Conservation (phyloP, 306 rosid genomes). For the Fragaria ananassa region DNA sequence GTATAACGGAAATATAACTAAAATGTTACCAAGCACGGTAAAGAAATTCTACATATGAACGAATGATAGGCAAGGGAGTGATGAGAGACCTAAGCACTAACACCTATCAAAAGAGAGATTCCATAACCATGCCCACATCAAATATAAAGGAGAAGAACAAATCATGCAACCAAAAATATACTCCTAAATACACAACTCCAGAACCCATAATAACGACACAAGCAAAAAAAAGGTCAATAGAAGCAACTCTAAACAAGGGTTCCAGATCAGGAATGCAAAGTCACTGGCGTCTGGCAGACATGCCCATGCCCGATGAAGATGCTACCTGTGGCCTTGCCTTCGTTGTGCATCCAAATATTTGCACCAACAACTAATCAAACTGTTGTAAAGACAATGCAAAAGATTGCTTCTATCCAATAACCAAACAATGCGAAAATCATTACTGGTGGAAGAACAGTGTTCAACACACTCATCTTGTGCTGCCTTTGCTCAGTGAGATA, state of each 20-base stretch:
- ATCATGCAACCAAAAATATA: background rate
- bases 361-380: background rate
- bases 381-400: background rate
- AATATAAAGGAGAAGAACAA: background rate
- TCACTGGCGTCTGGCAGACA: too few relatives aligned
- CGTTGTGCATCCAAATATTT: background rate
- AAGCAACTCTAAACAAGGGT: background rate
- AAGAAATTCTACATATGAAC: too few relatives aligned
- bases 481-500: background rate
- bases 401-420: background rate
- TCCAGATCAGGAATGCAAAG: background rate
- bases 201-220: background rate
- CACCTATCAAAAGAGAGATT: background rate
- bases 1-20: too few relatives aligned
- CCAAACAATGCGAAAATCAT: background rate
- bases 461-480: background rate
- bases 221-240: background rate
- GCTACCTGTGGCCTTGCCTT: background rate
- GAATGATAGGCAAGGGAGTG: background rate
- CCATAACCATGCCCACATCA: too few relatives aligned
- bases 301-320: background rate
- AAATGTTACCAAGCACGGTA: too few relatives aligned
- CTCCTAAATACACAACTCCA: background rate
- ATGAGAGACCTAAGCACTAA: background rate
- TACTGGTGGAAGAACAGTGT: background rate